Evolutionary conservation across 2,329 filamentous ascomycete genomes (phyloP).

Genomic region (Fonsecaea monophora): DNA sequence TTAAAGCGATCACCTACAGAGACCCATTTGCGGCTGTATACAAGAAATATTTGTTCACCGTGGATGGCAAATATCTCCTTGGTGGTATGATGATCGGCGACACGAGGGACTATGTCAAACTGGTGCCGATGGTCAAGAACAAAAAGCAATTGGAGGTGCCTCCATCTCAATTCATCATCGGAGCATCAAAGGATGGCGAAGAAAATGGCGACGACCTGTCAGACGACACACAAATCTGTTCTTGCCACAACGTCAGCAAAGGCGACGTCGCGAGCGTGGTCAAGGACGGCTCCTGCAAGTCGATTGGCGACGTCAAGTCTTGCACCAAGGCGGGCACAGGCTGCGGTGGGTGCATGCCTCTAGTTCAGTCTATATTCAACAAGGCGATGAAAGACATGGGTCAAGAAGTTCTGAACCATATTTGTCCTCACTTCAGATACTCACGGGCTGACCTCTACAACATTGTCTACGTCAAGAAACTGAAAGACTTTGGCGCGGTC

Average conservation of each 20-base stretch:
- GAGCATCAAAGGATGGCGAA: slow-evolving; percentile 74
- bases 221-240: slow-evolving; percentile 88
- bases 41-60: slow-evolving; percentile 91
- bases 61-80: slow-evolving; percentile 86
- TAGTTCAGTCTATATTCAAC: slow-evolving; percentile 90
- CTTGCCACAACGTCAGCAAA: slow-evolving; percentile 91
- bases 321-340: slow-evolving; percentile 93
- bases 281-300: slow-evolving; percentile 81
- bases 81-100: slow-evolving; percentile 99
- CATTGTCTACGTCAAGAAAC: slow-evolving; percentile 80
- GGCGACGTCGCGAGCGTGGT: slow-evolving; percentile 75
- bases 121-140: slow-evolving; percentile 85
- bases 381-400: slow-evolving; percentile 85
- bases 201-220: slow-evolving; percentile 77
- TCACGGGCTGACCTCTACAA: slow-evolving; percentile 89
- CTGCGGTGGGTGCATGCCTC: slow-evolving; percentile 87
- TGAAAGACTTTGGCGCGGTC: slow-evolving; percentile 74
- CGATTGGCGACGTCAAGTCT: slow-evolving; percentile 80
- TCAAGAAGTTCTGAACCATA: slow-evolving; percentile 82
- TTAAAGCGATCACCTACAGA: slow-evolving; percentile 86
- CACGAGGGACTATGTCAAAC: slow-evolving; percentile 85
- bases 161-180: slow-evolving; percentile 82
- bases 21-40: slow-evolving; percentile 89
- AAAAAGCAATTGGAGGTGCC: slow-evolving; percentile 79
- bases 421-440: slow-evolving; percentile 84